Evolutionary conservation across 495 filamentous ascomycete species (phyloP).

Genomic region (Neurospora tetraspora): DNA sequence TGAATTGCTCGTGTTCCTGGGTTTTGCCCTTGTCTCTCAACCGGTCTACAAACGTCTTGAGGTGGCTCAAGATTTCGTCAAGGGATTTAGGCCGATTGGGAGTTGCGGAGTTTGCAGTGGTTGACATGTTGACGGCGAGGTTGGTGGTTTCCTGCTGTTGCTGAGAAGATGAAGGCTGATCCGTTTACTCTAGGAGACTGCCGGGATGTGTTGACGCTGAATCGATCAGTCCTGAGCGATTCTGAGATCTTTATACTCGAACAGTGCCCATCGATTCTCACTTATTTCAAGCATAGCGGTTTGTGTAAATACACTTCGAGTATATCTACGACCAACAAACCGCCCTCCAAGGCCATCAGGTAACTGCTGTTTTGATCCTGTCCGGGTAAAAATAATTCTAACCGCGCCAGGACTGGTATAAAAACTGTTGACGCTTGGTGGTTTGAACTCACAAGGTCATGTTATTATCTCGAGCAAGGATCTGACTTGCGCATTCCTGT

Average conservation of each 20-base stretch:
- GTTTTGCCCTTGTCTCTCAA: no score
- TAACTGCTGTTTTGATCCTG: background rate
- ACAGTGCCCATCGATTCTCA: accelerated
- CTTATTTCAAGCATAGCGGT: background rate
- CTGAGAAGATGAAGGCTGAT: background rate
- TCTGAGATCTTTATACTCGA: background rate
- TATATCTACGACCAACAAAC: background rate
- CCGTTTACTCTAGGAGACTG: background rate
- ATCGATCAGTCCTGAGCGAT: background rate
- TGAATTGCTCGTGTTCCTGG: no score
- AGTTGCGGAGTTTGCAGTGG: background rate
- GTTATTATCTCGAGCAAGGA: background rate
- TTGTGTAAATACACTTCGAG: background rate
- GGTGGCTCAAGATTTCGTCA: accelerated
- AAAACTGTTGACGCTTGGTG: background rate
- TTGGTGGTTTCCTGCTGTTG: background rate
- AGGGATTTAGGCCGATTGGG: background rate
- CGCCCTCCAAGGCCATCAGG: background rate
- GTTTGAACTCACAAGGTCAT: background rate
- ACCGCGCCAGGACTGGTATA: background rate
- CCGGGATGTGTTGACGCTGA: background rate
- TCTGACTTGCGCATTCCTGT: background rate
- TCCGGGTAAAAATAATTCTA: background rate
- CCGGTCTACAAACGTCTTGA: background rate
- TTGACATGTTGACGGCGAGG: background rate